Evolutionary conservation across 306 rosid species (phyloP), one percentile per base, ranked within the genome.

Genomic region (Phaseolus lunatus): DNA sequence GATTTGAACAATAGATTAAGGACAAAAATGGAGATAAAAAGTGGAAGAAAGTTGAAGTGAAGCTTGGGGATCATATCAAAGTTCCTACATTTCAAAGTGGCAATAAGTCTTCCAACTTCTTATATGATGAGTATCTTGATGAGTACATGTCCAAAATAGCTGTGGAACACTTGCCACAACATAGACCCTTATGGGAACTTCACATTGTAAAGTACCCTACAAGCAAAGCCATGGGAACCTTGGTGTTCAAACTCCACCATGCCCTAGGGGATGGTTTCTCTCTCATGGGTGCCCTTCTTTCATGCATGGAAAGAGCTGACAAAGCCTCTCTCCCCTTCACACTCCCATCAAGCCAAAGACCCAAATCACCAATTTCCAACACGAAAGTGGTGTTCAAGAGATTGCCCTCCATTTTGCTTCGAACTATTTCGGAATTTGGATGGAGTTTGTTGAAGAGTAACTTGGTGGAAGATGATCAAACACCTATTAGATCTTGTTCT

Each of bases 241-340:
- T 88, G 8, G 35, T 90, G 15, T 84, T 90, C 78, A 82, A 80
- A 71, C 77, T 88, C 35, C 92, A 88, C 49, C 95, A 88, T 71
- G 85, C 90, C 0, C 89, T 90, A 19, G 95, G 92, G 0, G 92
- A 90, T 86, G 94, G 90, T 39, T 87, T 80, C 72, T 80, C 91
- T 12, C 75, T 87, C 1, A 90, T 87, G 92, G 84, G 87, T 45
- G 82, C 88, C 26, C 88, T 90, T 77, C 83, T 88, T 59, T 81
- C 96, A n/a, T 88, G 84, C 71, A 52, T 88, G 20, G 82, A 76
- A 68, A 83, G 91, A 27, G 81, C 76, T 58, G 87, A 82, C 2
- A 26, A 90, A 4, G 86, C 86, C 16, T 84, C 87, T 53, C 80
- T 84, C 44, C 92, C 94, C 3, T 72, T 86, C 43, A 88, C 92